Conservation (phyloP, 179 eudicot genomes). For the Spergularia azorica region DNA sequence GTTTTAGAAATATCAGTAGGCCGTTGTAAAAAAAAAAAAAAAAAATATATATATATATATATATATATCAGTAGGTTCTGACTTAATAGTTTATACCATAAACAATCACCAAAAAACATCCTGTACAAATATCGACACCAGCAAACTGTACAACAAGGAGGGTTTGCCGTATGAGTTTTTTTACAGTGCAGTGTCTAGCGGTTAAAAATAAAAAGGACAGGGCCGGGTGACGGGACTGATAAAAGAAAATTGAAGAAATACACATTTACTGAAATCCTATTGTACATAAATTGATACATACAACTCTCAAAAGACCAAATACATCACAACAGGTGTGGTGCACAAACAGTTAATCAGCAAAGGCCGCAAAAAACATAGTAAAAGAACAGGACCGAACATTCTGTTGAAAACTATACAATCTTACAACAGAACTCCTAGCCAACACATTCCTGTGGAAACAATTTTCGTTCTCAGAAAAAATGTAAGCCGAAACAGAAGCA, state of each 20-base stretch:
- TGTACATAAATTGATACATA: not conserved
- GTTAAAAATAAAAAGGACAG: too few species aligned
- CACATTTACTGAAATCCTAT: not conserved
- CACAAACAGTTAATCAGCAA: slow-evolving; percentile 27
- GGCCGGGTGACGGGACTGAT: too few species aligned
- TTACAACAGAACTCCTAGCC: slow-evolving; percentile 22
- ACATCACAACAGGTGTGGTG: not conserved
- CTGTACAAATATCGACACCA: too few species aligned
- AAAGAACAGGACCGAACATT: slow-evolving; percentile 18
- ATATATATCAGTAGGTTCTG: too few species aligned
- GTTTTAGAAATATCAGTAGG: too few species aligned
- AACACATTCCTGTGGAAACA: slow-evolving; percentile 46
- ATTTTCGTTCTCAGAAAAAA: slow-evolving; percentile 12
- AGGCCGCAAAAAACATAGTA: slow-evolving; percentile 18
- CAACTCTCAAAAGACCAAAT: slow-evolving; percentile 16
- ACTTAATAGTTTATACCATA: too few species aligned
- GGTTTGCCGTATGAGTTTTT: too few species aligned
- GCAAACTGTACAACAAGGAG: too few species aligned
- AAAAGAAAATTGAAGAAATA: not conserved
- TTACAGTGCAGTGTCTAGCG: too few species aligned
- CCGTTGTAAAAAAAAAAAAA: too few species aligned
- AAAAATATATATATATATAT: too few species aligned
- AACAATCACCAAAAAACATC: too few species aligned
- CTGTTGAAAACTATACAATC: slow-evolving; percentile 30
- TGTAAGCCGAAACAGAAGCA: slow-evolving; percentile 24